Conservation (phyloP, 2,329 filamentous ascomycete genomes). For the Reticulascus tulasneorum region DNA sequence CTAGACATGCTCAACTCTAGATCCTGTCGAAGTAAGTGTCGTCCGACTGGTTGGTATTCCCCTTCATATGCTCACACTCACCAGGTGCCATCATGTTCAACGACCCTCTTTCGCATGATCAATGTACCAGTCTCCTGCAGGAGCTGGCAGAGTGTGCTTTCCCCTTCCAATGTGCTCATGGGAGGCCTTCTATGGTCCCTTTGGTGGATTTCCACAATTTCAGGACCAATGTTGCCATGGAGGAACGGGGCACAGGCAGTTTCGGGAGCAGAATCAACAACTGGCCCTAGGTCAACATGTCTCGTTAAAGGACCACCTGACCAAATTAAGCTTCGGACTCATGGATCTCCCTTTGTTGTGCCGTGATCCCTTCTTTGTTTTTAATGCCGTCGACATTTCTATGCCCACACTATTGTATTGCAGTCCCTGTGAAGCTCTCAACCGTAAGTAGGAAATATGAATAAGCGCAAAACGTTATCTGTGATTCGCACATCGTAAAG, state of each 20-base stretch:
- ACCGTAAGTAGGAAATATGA: too few species aligned
- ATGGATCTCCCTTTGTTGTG: too few species aligned
- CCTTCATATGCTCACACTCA: slow-evolving; percentile 4
- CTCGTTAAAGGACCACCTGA: too few species aligned
- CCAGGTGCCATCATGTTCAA: slow-evolving; percentile 79
- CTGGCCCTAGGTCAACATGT: too few species aligned
- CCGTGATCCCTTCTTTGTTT: too few species aligned
- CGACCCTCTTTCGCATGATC: slow-evolving; percentile 53
- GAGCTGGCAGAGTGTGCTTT: slow-evolving; percentile 62
- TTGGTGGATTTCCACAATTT: slow-evolving; percentile 46
- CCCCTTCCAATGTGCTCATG: slow-evolving; percentile 82
- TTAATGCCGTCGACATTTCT: too few species aligned
- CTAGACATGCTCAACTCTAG: slow-evolving; percentile 73
- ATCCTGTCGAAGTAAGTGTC: slow-evolving; percentile 63
- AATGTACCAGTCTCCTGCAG: slow-evolving; percentile 56
- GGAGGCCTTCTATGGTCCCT: slow-evolving; percentile 62
- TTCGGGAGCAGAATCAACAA: slow-evolving; percentile 12
- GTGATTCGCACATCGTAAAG: too few species aligned
- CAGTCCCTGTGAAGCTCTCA: too few species aligned
- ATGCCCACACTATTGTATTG: too few species aligned
- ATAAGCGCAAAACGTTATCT: too few species aligned
- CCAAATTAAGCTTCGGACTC: too few species aligned
- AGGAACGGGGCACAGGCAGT: background rate
- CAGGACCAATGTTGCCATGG: background rate
- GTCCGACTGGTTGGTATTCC: background rate